A percentile compares a stretch with the other conserved stretches of the same genome.
Evolutionary conservation across 2,329 filamentous ascomycete species (phyloP).

Genomic region (Curvularia lunata): DNA sequence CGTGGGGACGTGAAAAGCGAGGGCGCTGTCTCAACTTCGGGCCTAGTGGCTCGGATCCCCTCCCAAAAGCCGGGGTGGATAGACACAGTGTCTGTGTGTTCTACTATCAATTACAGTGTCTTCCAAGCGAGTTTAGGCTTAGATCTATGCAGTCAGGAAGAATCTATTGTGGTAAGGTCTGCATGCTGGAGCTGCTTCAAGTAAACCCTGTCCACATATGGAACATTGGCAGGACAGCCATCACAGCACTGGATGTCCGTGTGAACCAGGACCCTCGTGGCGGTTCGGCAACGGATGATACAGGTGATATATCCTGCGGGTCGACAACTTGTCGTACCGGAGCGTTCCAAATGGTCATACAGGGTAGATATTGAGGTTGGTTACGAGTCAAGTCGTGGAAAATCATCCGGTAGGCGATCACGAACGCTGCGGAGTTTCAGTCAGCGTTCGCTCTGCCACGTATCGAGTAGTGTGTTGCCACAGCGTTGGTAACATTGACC

Average conservation of each 20-base stretch:
- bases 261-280: slow-evolving; percentile 16
- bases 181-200: slow-evolving; percentile 21
- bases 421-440: slow-evolving; percentile 16
- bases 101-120: slow-evolving; percentile 47
- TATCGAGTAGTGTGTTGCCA: slow-evolving; percentile 19
- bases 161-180: slow-evolving; percentile 30
- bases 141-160: slow-evolving; percentile 30
- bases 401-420: slow-evolving; percentile 8
- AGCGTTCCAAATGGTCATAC: slow-evolving; percentile 9
- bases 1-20: slow-evolving; percentile 40
- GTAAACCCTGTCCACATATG: slow-evolving; percentile 15
- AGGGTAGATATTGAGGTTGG: slow-evolving; percentile 15
- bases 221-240: slow-evolving; percentile 9
- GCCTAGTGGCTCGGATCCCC: slow-evolving; percentile 47
- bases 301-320: slow-evolving; percentile 6
- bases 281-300: slow-evolving; percentile 3
- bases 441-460: slow-evolving; percentile 13
- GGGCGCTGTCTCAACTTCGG: slow-evolving; percentile 49
- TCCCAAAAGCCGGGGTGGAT: slow-evolving; percentile 44
- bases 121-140: slow-evolving; percentile 30
- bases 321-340: slow-evolving; percentile 8
- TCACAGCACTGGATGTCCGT: slow-evolving; percentile 1
- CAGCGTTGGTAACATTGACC: slow-evolving; percentile 24
- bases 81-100: slow-evolving; percentile 38
- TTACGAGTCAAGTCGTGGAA: slow-evolving; percentile 22